A percentile compares a stretch with the other conserved stretches of the same genome.
phyloP scores from a whole-genome alignment of 148 eudicot species.

The Silene conica region DNA sequence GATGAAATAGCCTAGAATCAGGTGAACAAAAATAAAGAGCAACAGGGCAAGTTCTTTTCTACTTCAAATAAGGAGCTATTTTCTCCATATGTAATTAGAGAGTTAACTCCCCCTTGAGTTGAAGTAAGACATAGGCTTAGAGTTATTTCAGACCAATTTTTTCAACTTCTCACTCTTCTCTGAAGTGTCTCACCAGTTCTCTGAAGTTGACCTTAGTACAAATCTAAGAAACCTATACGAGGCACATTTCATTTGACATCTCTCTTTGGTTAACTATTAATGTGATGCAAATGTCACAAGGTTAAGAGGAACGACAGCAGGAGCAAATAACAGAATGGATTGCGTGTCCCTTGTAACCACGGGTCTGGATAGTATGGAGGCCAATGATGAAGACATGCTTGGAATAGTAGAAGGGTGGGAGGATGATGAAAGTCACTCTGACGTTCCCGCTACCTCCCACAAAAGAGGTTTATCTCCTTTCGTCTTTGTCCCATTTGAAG shows the following conservation, averaged over 20 bases:
- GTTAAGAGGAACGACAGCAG: slow-evolving; percentile 75
- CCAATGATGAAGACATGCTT: slow-evolving; percentile 63
- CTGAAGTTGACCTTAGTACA: no score
- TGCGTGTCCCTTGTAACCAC: slow-evolving; percentile 69
- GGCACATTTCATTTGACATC: background rate
- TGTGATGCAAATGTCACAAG: slow-evolving; percentile 27
- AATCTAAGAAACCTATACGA: background rate
- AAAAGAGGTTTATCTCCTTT: slow-evolving; percentile 79
- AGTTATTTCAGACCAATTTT: no score
- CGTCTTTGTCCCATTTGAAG: slow-evolving; percentile 89
- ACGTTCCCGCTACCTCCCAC: slow-evolving; percentile 91
- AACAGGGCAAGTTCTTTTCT: no score
- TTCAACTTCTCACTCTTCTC: no score
- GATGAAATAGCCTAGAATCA: no score
- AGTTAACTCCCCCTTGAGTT: no score
- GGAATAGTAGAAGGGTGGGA: slow-evolving; percentile 85
- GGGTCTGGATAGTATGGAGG: slow-evolving; percentile 70
- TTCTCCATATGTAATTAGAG: no score
- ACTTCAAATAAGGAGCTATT: no score
- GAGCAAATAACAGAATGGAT: slow-evolving; percentile 97
- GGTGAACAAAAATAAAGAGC: no score
- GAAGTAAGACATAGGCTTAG: no score
- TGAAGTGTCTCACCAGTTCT: no score
- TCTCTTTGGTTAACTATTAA: background rate
- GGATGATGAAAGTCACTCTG: slow-evolving; percentile 91